These are phyloP conservation scores for Vachellia pachyceras DNA, from an alignment of 306 rosid genomes.

Conservation along the genomic window DNA sequence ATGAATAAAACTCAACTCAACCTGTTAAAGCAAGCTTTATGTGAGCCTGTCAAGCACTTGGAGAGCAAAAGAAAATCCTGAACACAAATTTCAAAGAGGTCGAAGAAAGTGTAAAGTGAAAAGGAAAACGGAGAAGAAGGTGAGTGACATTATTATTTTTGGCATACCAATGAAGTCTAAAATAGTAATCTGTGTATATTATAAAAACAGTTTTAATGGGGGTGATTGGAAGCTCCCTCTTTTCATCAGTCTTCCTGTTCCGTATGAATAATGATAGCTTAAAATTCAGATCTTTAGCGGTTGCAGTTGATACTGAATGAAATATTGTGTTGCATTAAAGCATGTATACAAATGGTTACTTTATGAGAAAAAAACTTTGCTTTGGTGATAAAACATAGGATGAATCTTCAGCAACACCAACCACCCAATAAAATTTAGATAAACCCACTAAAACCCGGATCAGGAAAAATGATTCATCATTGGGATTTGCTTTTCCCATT, in stretches of 20 bases:
- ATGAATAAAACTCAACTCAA: conserved; percentile 12
- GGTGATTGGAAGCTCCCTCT: not conserved
- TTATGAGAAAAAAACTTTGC: conserved; percentile 38
- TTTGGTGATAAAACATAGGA: conserved; percentile 30
- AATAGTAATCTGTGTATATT: not conserved
- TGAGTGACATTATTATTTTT: conserved; percentile 2
- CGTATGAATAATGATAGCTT: not conserved
- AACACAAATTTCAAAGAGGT: conserved; percentile 21
- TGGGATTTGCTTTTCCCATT: conserved; percentile 19
- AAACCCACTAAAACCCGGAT: conserved; percentile 27
- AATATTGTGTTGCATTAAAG: not conserved
- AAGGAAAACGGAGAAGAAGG: not conserved
- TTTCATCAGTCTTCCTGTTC: not conserved
- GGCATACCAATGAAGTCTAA: conserved; percentile 28
- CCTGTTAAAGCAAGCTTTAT: conserved; percentile 31
- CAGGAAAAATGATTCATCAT: conserved; percentile 35
- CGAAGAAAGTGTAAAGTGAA: conserved; percentile 17
- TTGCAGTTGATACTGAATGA: conserved; percentile 39
- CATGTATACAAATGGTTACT: not conserved
- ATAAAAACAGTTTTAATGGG: not conserved
- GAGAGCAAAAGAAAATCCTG: conserved; percentile 14
- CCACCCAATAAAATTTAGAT: conserved; percentile 42
- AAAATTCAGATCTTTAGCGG: too few species aligned
- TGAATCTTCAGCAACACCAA: conserved; percentile 40
- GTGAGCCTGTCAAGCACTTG: conserved; percentile 18